These are phyloP conservation scores for Carnegiea gigantea DNA, from an alignment of 179 eudicot genomes.

Conservation along the genomic window DNA sequence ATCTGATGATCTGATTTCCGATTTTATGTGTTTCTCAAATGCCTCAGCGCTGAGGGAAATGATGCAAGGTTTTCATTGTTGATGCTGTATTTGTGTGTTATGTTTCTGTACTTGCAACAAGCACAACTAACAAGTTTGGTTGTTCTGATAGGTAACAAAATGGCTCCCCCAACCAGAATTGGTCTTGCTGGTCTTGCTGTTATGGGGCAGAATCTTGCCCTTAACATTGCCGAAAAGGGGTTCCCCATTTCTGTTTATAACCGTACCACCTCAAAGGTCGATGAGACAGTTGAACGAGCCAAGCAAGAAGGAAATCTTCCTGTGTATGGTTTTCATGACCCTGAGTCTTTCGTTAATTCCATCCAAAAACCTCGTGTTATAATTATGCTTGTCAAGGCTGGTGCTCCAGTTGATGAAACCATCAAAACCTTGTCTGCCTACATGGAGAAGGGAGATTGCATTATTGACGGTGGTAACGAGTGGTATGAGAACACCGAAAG, in stretches of 20 bases:
- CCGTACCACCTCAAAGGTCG: conserved; percentile 77
- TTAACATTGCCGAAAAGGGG: conserved; percentile 88
- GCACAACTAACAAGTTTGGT: background rate
- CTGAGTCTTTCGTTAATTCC: conserved; percentile 68
- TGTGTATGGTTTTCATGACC: conserved; percentile 66
- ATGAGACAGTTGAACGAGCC: conserved; percentile 79
- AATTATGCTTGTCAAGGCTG: conserved; percentile 89
- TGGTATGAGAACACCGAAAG: conserved; percentile 96
- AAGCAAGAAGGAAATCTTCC: conserved; percentile 80
- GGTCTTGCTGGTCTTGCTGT: conserved; percentile 96
- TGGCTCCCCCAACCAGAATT: conserved; percentile 69
- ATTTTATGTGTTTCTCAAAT: too few species aligned
- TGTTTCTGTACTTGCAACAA: background rate
- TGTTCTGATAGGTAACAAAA: conserved; percentile 24
- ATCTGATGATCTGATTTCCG: background rate
- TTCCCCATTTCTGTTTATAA: conserved; percentile 90
- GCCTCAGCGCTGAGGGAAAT: too few species aligned
- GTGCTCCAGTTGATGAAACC: conserved; percentile 83
- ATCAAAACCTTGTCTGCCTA: conserved; percentile 71
- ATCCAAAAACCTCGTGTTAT: conserved; percentile 89
- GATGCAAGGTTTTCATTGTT: too few species aligned
- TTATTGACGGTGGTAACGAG: conserved; percentile 86
- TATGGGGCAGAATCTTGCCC: conserved; percentile 97
- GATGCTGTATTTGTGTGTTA: conserved; percentile 1
- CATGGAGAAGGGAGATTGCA: conserved; percentile 81